These are phyloP conservation scores for Cutaneotrichosporon sp. DNA, from an alignment of 1,284 basidiomycete genomes.

Conservation along the genomic window DNA sequence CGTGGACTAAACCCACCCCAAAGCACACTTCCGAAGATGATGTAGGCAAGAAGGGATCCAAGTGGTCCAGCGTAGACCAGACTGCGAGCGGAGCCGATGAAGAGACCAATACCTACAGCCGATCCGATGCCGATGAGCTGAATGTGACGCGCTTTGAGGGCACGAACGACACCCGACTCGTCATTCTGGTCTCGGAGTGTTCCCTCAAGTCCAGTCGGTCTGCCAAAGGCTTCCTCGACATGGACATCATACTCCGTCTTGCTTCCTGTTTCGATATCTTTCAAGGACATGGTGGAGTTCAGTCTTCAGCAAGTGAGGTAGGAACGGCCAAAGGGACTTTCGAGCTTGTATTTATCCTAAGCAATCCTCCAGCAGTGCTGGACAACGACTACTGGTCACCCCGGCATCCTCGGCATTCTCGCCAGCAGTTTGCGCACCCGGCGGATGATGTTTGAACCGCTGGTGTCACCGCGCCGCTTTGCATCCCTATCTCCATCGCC, in stretches of 20 bases:
- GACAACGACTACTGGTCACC: too few species aligned
- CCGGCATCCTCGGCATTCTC: too few species aligned
- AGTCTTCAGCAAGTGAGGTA: too few species aligned
- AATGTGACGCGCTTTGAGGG: slow-evolving; percentile 7
- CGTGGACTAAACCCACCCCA: slow-evolving; percentile 4
- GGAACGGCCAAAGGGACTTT: too few species aligned
- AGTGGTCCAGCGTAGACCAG: slow-evolving; percentile 16
- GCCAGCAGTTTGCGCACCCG: too few species aligned
- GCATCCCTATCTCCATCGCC: too few species aligned
- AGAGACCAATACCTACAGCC: slow-evolving; percentile 7
- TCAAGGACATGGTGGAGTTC: background rate
- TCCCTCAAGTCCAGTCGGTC: background rate
- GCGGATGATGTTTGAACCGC: too few species aligned
- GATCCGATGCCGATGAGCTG: slow-evolving; percentile 11
- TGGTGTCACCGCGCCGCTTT: too few species aligned
- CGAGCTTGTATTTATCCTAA: too few species aligned
- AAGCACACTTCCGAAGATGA: slow-evolving; percentile 7
- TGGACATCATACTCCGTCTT: background rate
- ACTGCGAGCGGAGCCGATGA: slow-evolving; percentile 6
- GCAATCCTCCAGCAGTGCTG: too few species aligned
- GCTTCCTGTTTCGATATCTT: background rate
- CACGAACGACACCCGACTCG: slow-evolving; percentile 2
- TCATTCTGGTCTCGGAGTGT: background rate
- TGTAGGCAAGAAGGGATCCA: slow-evolving; percentile 14
- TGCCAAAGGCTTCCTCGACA: background rate